Conservation (phyloP, 2,329 filamentous ascomycete genomes). For the Phyllosticta citriasiana region DNA sequence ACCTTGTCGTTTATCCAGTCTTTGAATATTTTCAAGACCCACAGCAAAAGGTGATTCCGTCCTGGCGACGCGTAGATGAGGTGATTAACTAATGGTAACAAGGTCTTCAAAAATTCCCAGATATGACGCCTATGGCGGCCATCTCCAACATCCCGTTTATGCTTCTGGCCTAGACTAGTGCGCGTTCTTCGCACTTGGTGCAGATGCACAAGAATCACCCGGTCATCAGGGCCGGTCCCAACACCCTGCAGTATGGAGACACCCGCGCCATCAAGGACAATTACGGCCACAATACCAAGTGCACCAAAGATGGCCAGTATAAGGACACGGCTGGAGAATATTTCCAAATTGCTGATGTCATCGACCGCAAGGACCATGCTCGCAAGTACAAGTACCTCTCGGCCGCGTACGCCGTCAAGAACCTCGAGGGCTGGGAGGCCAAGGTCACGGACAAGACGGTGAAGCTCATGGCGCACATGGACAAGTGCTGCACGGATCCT, state of each 20-base stretch:
- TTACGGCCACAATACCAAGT: constrained; percentile 15
- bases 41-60: constrained; percentile 24
- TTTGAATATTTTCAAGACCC: constrained; percentile 36
- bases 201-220: constrained; percentile 40
- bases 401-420: constrained; percentile 15
- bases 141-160: constrained; percentile 40
- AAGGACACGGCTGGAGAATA: constrained; percentile 37
- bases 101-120: constrained; percentile 40
- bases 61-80: neutral
- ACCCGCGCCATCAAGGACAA: constrained; percentile 30
- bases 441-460: constrained; percentile 13
- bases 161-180: constrained; percentile 33
- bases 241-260: constrained; percentile 23
- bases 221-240: constrained; percentile 27
- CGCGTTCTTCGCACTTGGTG: constrained; percentile 33
- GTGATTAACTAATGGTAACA: neutral
- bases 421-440: constrained; percentile 14
- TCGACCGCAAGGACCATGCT: constrained; percentile 19
- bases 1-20: constrained; percentile 32
- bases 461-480: constrained; percentile 30
- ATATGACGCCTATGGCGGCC: constrained; percentile 36
- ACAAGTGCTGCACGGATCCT: constrained; percentile 32
- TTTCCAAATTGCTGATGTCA: constrained; percentile 36
- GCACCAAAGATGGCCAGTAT: constrained; percentile 20
- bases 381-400: constrained; percentile 15